Evolutionary conservation across 805 yeast species (phyloP), one percentile per base, ranked within the genome.

Genomic region (Yamadazyma insecticola): DNA sequence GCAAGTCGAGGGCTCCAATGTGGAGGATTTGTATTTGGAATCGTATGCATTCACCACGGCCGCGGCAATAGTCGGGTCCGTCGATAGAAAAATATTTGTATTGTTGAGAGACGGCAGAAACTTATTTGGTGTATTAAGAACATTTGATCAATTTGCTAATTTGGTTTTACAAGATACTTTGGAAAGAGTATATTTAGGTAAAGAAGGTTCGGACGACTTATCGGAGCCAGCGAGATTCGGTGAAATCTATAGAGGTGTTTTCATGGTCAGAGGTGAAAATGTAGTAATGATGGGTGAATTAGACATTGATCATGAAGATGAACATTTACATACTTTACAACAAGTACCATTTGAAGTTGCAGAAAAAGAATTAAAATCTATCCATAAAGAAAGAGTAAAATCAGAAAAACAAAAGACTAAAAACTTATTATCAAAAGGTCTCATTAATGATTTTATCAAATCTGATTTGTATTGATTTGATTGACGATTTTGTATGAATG

Each of bases 131-230:
- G 83, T 89, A 15, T 67, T 92, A 44, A 74, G 98, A 57, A 87
- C 97, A 2, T 92, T 90, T 57, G 98, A 92, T 62, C 97, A 90
- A 58, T 92, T 81, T 55, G 89, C 95, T 38, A 90, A 90, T 60
- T 68, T 92, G 49, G 95, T 92, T 23, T 67, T 92, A 40, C 97
- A 92, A 59, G 95, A 89, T 53, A 78, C 96, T 12, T 66, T 78
- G 28, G 97, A 92, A 56, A 75, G 96, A 56, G 76, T 88, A 46
- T 84, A 84, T 52, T 65, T 81, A 42, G 57, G 54, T 14, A 42
- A 43, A 22, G 50, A 50, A 16, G 50, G 42, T 13, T 53, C 68
- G 12, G 75, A 69, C 11, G 60, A 63, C 28, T 30, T 41, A 16
- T 17, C 22, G 12, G 34, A 41, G 24, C 56, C 55, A 3, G 64